Evolutionary conservation across 192 early-diverging fungal genomes (phyloP).

Genomic region (Allomyces arbusculus): DNA sequence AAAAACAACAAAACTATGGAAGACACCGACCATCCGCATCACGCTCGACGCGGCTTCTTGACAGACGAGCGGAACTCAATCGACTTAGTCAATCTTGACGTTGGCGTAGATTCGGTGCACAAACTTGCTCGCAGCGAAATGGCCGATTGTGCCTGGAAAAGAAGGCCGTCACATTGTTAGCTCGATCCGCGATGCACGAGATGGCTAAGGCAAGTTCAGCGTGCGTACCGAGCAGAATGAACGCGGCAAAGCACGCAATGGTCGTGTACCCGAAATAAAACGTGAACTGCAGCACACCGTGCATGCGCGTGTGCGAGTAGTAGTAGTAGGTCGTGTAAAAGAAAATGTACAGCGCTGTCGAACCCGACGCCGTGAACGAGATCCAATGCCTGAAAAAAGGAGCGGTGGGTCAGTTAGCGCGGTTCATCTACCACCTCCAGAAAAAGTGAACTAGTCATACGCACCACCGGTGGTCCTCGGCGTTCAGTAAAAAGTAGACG

Average conservation of each 20-base stretch:
- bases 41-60: background rate
- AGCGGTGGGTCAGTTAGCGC: conserved; percentile 20
- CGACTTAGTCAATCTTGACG: conserved; percentile 54
- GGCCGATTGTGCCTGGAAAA: conserved; percentile 44
- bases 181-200: background rate
- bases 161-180: background rate
- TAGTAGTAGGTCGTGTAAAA: conserved; percentile 79
- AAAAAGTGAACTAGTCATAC: background rate
- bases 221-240: conserved; percentile 42
- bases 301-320: conserved; percentile 52
- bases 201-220: background rate
- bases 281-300: conserved; percentile 48
- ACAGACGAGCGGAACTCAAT: background rate
- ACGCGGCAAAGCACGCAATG: conserved; percentile 53
- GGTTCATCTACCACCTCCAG: conserved; percentile 8
- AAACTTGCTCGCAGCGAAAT: conserved; percentile 56
- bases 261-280: conserved; percentile 82
- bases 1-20: too few species aligned
- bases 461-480: conserved; percentile 64
- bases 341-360: conserved; percentile 70
- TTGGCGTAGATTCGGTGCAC: conserved; percentile 60
- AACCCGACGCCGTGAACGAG: conserved; percentile 65
- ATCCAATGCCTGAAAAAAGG: conserved; percentile 55
- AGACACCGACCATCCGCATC: too few species aligned
- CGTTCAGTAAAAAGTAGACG: conserved; percentile 76